phyloP scores from a whole-genome alignment of 495 filamentous ascomycete genomes.

The Penicillium soppii region DNA sequence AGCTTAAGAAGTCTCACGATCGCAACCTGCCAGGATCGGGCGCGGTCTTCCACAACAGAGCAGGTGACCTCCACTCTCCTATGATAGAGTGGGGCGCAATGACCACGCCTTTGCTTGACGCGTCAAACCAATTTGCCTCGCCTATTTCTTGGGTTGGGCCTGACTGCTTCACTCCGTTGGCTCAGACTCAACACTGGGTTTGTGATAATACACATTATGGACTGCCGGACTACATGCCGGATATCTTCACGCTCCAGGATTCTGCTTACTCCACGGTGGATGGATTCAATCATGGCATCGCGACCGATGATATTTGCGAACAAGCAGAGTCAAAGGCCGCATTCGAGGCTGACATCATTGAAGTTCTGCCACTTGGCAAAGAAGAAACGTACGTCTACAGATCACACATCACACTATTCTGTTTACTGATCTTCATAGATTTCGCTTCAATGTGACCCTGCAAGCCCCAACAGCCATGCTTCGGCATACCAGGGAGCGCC shows the following conservation, averaged over 20 bases:
- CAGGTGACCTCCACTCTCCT: too few relatives aligned
- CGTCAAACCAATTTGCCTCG: not conserved
- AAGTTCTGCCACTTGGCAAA: constrained; percentile 9
- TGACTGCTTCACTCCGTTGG: not conserved
- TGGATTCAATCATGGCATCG: constrained; percentile 52
- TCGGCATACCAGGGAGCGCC: constrained; percentile 78
- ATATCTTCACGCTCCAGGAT: constrained; percentile 66
- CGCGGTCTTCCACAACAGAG: too few relatives aligned
- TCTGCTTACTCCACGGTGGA: constrained; percentile 69
- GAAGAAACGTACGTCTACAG: constrained; percentile 38
- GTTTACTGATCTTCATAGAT: constrained; percentile 61
- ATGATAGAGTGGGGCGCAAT: not conserved
- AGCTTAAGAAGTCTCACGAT: too few relatives aligned
- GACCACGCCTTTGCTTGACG: not conserved
- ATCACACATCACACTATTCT: not conserved
- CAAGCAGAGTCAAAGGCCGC: constrained; percentile 22
- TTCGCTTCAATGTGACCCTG: constrained; percentile 79
- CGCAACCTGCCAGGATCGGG: too few relatives aligned
- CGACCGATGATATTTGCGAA: constrained; percentile 34
- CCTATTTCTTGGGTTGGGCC: not conserved
- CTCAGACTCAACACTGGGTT: not conserved
- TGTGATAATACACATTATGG: not conserved
- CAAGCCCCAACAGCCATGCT: constrained; percentile 97
- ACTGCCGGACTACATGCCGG: constrained; percentile 64
- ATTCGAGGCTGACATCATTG: constrained; percentile 1